These are phyloP conservation scores for Graphium sp. DNA, from an alignment of 2,329 filamentous ascomycete species.

Conservation along the genomic window DNA sequence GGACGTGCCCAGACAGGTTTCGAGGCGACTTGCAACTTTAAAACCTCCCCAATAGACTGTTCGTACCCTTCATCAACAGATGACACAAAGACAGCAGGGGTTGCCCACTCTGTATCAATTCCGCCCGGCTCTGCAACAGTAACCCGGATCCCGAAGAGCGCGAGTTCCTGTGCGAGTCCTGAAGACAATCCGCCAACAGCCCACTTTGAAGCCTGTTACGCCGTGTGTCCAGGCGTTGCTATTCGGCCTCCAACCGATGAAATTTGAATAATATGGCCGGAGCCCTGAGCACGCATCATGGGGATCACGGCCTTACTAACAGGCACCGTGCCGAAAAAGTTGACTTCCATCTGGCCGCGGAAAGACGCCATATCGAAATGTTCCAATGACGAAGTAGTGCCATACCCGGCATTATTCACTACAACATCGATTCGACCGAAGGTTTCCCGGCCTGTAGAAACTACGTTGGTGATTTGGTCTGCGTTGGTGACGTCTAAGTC, in stretches of 20 bases:
- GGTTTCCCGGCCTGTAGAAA: constrained; percentile 20
- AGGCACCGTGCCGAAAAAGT: constrained; percentile 39
- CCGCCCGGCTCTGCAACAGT: constrained; percentile 21
- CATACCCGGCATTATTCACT: constrained; percentile 45
- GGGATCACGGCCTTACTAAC: constrained; percentile 26
- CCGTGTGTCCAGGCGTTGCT: constrained; percentile 14
- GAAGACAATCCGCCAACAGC: constrained; percentile 19
- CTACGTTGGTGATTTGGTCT: constrained; percentile 14
- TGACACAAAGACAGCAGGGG: constrained; percentile 10
- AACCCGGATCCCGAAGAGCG: constrained; percentile 18
- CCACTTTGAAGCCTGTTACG: constrained; percentile 22
- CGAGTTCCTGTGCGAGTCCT: constrained; percentile 16
- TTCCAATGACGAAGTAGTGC: constrained; percentile 34
- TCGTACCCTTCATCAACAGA: constrained; percentile 16
- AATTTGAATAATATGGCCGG: constrained; percentile 19
- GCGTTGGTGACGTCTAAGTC: constrained; percentile 38
- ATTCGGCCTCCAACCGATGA: constrained; percentile 19
- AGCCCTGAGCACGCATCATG: constrained; percentile 13
- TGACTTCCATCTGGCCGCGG: constrained; percentile 37
- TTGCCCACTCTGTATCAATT: constrained; percentile 21
- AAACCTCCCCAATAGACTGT: constrained; percentile 15
- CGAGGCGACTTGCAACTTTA: constrained; percentile 4
- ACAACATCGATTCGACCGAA: constrained; percentile 42
- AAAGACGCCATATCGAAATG: constrained; percentile 28
- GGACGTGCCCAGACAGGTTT: background rate